A percentile compares a stretch with the other conserved stretches of the same genome.
phyloP scores from a whole-genome alignment of 2,329 filamentous ascomycete genomes.

The Exophiala mesophila region DNA sequence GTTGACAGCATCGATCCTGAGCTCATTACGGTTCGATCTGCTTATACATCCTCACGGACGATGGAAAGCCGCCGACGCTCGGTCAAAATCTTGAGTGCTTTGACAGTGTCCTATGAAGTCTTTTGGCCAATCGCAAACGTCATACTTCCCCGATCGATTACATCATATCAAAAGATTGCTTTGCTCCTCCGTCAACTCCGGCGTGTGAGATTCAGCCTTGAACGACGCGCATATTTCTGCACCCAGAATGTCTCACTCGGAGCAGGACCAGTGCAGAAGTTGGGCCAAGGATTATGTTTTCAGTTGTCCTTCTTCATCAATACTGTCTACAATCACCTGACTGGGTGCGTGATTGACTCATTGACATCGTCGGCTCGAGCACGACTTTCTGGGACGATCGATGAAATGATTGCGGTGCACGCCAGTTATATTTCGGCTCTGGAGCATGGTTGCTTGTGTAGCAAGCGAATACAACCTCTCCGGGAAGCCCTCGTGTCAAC shows the following conservation, averaged over 20 bases:
- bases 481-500: conserved; percentile 67
- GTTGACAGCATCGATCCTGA: conserved; percentile 53
- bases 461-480: conserved; percentile 64
- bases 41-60: conserved; percentile 38
- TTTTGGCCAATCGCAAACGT: conserved; percentile 66
- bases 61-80: conserved; percentile 51
- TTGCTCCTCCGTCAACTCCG: conserved; percentile 73
- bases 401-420: conserved; percentile 73
- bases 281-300: conserved; percentile 50
- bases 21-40: conserved; percentile 56
- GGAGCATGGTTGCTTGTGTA: conserved; percentile 64
- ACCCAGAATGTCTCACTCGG: conserved; percentile 31
- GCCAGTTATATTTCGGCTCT: conserved; percentile 58
- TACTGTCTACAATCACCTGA: conserved; percentile 69
- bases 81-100: conserved; percentile 57
- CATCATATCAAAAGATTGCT: conserved; percentile 66
- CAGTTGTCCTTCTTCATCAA: conserved; percentile 74
- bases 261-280: conserved; percentile 9
- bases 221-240: conserved; percentile 43
- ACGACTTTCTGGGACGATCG: conserved; percentile 64
- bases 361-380: conserved; percentile 53
- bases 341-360: conserved; percentile 64
- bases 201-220: conserved; percentile 63
- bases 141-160: conserved; percentile 59
- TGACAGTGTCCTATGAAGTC: conserved; percentile 66